phyloP scores from a whole-genome alignment of 306 rosid genomes.

The Luffa acutangula region DNA sequence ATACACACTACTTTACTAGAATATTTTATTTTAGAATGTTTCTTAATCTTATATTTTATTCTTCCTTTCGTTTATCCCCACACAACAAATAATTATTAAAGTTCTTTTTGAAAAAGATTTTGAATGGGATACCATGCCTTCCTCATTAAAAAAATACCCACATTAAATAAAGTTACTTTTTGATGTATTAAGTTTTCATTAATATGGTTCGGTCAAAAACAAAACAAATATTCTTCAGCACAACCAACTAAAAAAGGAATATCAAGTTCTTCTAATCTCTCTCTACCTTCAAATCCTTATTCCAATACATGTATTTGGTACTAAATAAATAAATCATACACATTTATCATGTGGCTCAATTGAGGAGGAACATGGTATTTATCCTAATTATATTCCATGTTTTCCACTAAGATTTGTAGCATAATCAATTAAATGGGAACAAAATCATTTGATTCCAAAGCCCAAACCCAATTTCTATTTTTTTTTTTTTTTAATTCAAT shows the following conservation, averaged over 20 bases:
- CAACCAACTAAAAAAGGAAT: background rate
- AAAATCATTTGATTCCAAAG: background rate
- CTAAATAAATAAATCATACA: background rate
- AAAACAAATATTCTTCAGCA: background rate
- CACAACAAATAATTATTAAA: background rate
- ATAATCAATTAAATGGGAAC: background rate
- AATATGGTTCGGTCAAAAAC: background rate
- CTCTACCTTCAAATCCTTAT: background rate
- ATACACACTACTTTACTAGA: background rate
- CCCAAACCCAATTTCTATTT: background rate
- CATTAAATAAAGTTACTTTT: background rate
- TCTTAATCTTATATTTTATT: background rate
- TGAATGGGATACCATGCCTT: background rate
- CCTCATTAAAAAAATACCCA: background rate
- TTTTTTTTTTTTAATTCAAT: background rate
- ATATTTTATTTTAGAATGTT: background rate
- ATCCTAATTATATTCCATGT: background rate
- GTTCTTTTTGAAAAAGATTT: background rate
- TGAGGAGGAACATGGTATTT: background rate
- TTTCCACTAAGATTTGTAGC: background rate
- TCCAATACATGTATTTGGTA: background rate
- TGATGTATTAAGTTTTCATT: background rate
- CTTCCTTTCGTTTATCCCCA: background rate
- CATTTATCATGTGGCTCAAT: background rate
- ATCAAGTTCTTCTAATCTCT: background rate